Percentiles rank a stretch among this genome's conserved stretches.
These are phyloP conservation scores for Cardiospermum halicacabum DNA, from an alignment of 345 rosid species.

Conservation along the genomic window DNA sequence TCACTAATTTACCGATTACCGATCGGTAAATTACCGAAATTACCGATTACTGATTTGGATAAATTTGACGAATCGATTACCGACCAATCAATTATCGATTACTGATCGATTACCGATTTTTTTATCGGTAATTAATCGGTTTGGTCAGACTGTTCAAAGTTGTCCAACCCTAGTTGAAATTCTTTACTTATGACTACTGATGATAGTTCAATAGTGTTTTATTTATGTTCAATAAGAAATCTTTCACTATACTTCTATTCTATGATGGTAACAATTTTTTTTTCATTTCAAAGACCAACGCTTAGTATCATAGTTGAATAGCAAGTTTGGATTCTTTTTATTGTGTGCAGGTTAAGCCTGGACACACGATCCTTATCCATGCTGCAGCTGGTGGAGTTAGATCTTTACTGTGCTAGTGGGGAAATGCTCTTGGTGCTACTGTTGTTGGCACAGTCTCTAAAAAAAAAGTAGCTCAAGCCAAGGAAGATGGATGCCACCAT, in stretches of 20 bases:
- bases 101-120: too few relatives aligned
- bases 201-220: not conserved
- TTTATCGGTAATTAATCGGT: not conserved
- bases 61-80: too few relatives aligned
- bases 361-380: conserved; percentile 74
- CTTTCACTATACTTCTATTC: not conserved
- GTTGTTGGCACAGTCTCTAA: conserved; percentile 87
- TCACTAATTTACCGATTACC: too few relatives aligned
- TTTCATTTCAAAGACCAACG: not conserved
- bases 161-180: not conserved
- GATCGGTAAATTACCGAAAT: too few relatives aligned
- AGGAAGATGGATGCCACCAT: conserved; percentile 92
- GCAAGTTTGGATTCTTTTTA: conserved; percentile 3
- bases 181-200: not conserved
- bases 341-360: conserved; percentile 54
- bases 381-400: conserved; percentile 99
- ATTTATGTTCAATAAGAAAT: not conserved
- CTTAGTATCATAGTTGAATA: not conserved
- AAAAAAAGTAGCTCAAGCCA: conserved; percentile 86
- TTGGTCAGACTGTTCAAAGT: too few relatives aligned
- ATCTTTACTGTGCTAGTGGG: conserved; percentile 91
- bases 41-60: too few relatives aligned
- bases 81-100: too few relatives aligned
- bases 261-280: not conserved
- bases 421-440: conserved; percentile 77